These are phyloP conservation scores for Pilobolus umbonatus DNA, from an alignment of 192 early-diverging fungal genomes.

Conservation along the genomic window DNA sequence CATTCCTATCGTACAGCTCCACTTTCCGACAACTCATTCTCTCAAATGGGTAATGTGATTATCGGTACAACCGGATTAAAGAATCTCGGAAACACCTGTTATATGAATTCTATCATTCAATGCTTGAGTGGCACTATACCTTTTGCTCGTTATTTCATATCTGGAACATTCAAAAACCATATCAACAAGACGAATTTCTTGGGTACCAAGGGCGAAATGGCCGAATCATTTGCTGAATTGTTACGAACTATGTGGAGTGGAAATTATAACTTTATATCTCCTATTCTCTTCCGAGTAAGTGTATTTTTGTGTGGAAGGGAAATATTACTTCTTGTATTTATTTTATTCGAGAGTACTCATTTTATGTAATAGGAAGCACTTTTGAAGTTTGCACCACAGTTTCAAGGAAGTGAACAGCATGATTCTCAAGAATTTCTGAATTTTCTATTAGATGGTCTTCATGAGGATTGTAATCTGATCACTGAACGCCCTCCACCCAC, in stretches of 20 bases:
- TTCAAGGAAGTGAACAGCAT: constrained; percentile 87
- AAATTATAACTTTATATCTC: constrained; percentile 71
- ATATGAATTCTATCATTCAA: constrained; percentile 82
- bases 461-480: constrained; percentile 85
- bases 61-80: constrained; percentile 65
- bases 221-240: constrained; percentile 72
- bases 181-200: constrained; percentile 65
- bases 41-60: constrained; percentile 40
- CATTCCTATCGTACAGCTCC: neutral
- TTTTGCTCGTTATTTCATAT: constrained; percentile 67
- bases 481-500: constrained; percentile 34
- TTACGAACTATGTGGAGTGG: constrained; percentile 81
- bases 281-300: constrained; percentile 65
- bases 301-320: neutral
- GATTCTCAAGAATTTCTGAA: constrained; percentile 95
- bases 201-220: constrained; percentile 68
- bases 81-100: constrained; percentile 84
- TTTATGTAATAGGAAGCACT: constrained; percentile 44
- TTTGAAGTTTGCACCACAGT: constrained; percentile 73
- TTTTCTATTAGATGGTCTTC: constrained; percentile 84
- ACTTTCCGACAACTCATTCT: constrained; percentile 28
- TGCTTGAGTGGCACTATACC: constrained; percentile 69
- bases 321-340: neutral
- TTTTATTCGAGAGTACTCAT: neutral
- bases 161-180: constrained; percentile 55